Conservation (phyloP, 495 filamentous ascomycete genomes). For the Geoglossum glabrum region DNA sequence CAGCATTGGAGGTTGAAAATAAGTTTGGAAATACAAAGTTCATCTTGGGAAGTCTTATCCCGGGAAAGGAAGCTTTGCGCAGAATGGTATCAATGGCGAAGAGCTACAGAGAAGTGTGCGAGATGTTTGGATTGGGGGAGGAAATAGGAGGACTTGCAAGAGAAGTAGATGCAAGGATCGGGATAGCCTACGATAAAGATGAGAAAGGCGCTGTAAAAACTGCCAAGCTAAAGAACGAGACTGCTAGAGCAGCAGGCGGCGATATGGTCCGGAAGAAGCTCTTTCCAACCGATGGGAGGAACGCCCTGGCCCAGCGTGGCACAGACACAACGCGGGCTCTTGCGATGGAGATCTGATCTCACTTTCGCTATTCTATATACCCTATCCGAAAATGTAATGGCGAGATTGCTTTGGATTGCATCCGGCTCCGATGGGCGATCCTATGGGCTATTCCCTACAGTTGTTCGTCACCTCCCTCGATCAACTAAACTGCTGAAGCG, state of each 20-base stretch:
- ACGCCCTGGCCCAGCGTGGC: neutral
- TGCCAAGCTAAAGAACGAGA: neutral
- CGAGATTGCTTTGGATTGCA: neutral
- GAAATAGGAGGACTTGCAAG: neutral
- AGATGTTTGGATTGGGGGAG: neutral
- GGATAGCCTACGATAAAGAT: neutral
- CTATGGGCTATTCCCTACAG: neutral
- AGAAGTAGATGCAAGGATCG: constrained; percentile 1
- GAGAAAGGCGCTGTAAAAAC: neutral
- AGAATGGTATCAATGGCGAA: constrained; percentile 19
- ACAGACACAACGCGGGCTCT: neutral
- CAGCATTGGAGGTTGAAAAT: constrained; percentile 58
- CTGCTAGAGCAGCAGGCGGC: neutral
- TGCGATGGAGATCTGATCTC: neutral
- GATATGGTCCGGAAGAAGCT: neutral
- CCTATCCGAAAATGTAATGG: neutral
- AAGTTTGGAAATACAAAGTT: constrained; percentile 83
- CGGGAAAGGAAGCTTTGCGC: constrained; percentile 48
- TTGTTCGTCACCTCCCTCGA: neutral
- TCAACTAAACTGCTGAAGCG: too few relatives aligned
- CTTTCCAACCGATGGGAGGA: neutral
- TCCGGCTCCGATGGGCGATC: neutral
- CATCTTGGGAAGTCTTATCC: constrained; percentile 61
- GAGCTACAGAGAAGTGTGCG: neutral
- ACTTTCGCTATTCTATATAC: neutral